Evolutionary conservation across 306 rosid genomes (phyloP), one percentile per base, ranked within the genome.

Genomic region (Fagus crenata): DNA sequence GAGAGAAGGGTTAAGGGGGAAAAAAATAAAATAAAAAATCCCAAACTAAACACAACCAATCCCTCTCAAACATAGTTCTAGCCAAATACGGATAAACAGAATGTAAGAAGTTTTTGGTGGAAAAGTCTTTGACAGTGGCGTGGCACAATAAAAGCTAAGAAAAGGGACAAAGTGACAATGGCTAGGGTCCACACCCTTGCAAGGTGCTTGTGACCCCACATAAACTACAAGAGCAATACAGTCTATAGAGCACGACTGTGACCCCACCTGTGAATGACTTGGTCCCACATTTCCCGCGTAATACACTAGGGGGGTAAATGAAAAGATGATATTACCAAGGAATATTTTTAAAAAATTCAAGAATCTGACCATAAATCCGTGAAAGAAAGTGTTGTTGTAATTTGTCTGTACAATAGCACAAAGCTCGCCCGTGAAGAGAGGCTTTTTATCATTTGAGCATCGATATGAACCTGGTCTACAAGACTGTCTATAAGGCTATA

Each of bases 211-310:
- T 64, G 77, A 72, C 49, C 41, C 74, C 68, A 46, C 6, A 5
- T 22, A 72, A 22, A 22, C 28, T 22, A 22, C 49, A 58, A 46
- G 53, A 67, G 4, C 15, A 63, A 3, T n/a, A 7, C 2, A 22
- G 28, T 22, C 28, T 22, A 22, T 22, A 22, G 28, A 22, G 28
- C 28, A n/a, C 32, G 40, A 37, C 4, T 67, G 58, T 63, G 77
- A 81, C 70, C 77, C 75, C 83, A 77, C 82, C 33, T 67, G 54
- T 42, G 65, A 68, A 60, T 73, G 83, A 32, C 28, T 22, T 22
- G 28, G 28, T 22, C 85, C 88, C 79, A 81, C 87, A 42, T 42
- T 85, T 81, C 85, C 91, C 88, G 86, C 86, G 86, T 85, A 86
- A 83, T 15, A 58, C 56, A 53, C 58, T 64, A 31, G 11, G 22